Evolutionary conservation across 225 moss, liverwort and hornwort genomes (phyloP).

Genomic region (Takakia lepidozioides): DNA sequence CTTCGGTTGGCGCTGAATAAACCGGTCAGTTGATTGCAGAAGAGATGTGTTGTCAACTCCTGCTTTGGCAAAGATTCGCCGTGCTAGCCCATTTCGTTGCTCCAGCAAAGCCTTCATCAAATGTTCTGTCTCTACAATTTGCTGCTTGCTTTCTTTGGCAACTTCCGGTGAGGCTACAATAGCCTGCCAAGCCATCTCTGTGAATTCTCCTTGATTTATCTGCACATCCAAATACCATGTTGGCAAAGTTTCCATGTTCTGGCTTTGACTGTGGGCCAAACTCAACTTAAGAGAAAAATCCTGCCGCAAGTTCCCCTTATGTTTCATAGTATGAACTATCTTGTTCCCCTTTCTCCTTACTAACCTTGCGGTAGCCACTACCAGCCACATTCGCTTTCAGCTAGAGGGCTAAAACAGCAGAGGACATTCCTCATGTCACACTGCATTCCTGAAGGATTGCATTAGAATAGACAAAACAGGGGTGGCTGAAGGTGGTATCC

Average conservation of each 20-base stretch:
- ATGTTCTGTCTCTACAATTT: constrained; percentile 95
- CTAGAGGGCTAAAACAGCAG: neutral
- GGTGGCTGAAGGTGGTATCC: too few species aligned
- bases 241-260: neutral
- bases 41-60: constrained; percentile 88
- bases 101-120: constrained; percentile 93
- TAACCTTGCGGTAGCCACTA: neutral
- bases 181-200: constrained; percentile 97
- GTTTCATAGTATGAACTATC: neutral
- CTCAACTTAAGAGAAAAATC: neutral
- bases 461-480: too few species aligned
- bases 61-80: constrained; percentile 92
- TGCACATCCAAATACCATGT: constrained; percentile 13
- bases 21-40: constrained; percentile 81
- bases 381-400: constrained; percentile 5
- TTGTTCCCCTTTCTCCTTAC: neutral
- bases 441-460: neutral
- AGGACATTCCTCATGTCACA: too few species aligned
- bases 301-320: neutral
- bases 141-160: constrained; percentile 96
- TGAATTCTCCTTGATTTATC: constrained; percentile 91
- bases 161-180: constrained; percentile 85
- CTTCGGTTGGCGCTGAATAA: constrained; percentile 86
- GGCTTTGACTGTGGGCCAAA: too few species aligned
- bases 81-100: constrained; percentile 94